These are phyloP conservation scores for Austroboletus sp. DNA, from an alignment of 1,284 basidiomycete species.

Conservation along the genomic window DNA sequence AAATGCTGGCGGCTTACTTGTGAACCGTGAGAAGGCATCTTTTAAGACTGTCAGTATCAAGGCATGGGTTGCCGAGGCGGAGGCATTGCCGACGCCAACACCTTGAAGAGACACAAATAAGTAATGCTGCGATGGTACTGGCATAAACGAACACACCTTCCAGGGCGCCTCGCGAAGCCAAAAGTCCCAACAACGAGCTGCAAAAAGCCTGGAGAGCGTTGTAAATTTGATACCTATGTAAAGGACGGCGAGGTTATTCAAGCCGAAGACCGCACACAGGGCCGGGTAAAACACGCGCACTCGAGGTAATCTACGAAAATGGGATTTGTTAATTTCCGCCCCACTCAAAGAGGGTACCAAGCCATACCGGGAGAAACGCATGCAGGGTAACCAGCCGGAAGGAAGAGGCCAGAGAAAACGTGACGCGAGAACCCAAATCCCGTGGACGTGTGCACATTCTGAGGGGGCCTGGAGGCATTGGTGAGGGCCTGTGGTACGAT, in stretches of 20 bases:
- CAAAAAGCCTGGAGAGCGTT: constrained; percentile 66
- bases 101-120: constrained; percentile 33
- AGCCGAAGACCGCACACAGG: not conserved
- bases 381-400: constrained; percentile 54
- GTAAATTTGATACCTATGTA: constrained; percentile 55
- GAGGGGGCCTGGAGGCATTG: not conserved
- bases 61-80: constrained; percentile 58
- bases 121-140: not conserved
- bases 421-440: constrained; percentile 14
- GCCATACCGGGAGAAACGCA: constrained; percentile 52
- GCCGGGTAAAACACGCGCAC: constrained; percentile 13
- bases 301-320: constrained; percentile 30
- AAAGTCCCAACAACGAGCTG: constrained; percentile 54
- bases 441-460: not conserved
- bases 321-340: not conserved
- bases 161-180: constrained; percentile 61
- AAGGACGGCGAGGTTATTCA: not conserved
- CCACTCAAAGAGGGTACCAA: not conserved
- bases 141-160: constrained; percentile 44
- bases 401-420: constrained; percentile 45
- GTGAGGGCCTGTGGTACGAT: constrained; percentile 1
- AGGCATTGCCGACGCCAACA: constrained; percentile 61
- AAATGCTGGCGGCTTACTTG: constrained; percentile 40
- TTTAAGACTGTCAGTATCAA: constrained; percentile 57
- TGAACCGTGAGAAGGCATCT: constrained; percentile 55